Evolutionary conservation across 352 stramenopile species (phyloP), one percentile per base, ranked within the genome.

Genomic region (Phytophthora melonis): DNA sequence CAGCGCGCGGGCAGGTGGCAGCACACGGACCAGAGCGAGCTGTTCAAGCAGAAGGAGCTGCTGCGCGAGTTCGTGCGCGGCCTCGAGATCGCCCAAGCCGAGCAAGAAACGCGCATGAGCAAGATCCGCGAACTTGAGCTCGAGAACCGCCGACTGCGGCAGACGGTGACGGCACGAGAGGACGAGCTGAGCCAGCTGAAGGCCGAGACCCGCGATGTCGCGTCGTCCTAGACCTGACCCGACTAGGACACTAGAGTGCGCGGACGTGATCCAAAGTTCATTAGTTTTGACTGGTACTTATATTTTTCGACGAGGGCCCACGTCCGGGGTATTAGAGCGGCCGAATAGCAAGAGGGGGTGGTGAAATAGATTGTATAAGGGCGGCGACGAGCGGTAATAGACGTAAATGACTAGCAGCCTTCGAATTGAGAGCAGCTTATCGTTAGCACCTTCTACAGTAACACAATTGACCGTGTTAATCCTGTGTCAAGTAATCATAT

Each of bases 61-160:
- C 72, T 94, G 57, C 75, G 72, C 7, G 87, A 94, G 73, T 92
- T 94, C 55, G 85, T 94, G 32, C 84, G 85, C 5, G 85, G 83
- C 13, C 63, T 94, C 13, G 87, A 94, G 66, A 91, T 93, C 64
- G 87, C 84, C 11, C 82, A 91, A 19, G 84, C 82, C 5, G 87
- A 93, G 62, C 86, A 94, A 61, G 85, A 93, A 50, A 92, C 85
- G 61, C 82, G 84, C 1, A 84, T 92, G 80, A 92, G 79, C 66
- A 87, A 91, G 56, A 92, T 94, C 43, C 74, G 78, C 45, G 87
- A 92, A 57, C 72, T 94, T 9, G 85, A 94, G 64, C 54, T 89
- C 14, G 87, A 91, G 59, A 94, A 93, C 70, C 69, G 66, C 50
- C 77, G 83, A 25, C 64, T 94, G 49, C 84, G 82, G 1, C 70